Evolutionary conservation across 352 stramenopile species (phyloP).

Genomic region (Pythium plurisporium): DNA sequence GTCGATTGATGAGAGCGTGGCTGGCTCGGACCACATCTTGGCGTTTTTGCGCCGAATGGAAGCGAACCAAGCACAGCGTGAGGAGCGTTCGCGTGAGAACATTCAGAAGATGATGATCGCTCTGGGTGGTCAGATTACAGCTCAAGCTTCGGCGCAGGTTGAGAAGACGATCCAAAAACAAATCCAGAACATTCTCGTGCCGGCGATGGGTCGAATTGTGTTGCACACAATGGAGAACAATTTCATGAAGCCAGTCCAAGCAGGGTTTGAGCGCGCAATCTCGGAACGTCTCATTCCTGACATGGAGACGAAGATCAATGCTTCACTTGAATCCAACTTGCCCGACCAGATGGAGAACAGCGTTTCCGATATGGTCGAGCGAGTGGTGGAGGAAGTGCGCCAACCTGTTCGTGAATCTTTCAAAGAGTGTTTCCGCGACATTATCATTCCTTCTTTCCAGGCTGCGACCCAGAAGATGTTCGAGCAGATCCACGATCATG

Average conservation of each 20-base stretch:
- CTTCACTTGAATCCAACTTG: slow-evolving; percentile 48
- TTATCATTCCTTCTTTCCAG: slow-evolving; percentile 85
- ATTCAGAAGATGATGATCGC: slow-evolving; percentile 57
- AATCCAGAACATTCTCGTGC: slow-evolving; percentile 73
- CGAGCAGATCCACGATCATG: slow-evolving; percentile 83
- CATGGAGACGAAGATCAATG: slow-evolving; percentile 70
- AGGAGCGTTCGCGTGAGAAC: slow-evolving; percentile 69
- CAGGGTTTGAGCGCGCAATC: slow-evolving; percentile 73
- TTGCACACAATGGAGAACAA: slow-evolving; percentile 88
- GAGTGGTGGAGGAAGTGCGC: slow-evolving; percentile 73
- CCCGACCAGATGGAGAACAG: slow-evolving; percentile 58
- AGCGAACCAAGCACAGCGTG: slow-evolving; percentile 51
- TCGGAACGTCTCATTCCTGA: slow-evolving; percentile 62
- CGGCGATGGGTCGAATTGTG: slow-evolving; percentile 82
- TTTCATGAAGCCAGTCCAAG: slow-evolving; percentile 84
- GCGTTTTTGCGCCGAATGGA: slow-evolving; percentile 71
- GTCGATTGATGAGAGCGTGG: slow-evolving; percentile 62
- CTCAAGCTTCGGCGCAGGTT: slow-evolving; percentile 59
- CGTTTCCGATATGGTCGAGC: slow-evolving; percentile 67
- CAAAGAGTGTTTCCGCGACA: slow-evolving; percentile 80
- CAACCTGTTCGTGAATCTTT: slow-evolving; percentile 81
- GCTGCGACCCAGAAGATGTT: slow-evolving; percentile 88
- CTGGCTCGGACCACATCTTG: slow-evolving; percentile 52
- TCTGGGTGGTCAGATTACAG: slow-evolving; percentile 50
- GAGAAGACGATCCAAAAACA: slow-evolving; percentile 85